A percentile compares a stretch with the other conserved stretches of the same genome.
Evolutionary conservation across 345 rosid genomes (phyloP).

Genomic region (Eucalyptus globulus): DNA sequence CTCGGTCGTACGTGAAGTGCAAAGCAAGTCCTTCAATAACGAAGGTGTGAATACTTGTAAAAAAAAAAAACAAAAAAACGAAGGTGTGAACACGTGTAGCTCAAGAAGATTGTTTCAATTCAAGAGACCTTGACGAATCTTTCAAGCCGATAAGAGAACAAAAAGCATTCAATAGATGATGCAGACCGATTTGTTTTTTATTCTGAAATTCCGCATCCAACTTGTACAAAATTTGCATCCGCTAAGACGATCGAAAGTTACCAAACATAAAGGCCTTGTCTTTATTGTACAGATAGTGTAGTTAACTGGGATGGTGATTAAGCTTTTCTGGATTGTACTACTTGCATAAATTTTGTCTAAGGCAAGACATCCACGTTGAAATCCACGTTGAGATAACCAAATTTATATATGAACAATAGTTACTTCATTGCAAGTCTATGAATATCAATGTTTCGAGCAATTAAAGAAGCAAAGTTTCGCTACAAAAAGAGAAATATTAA

Average conservation of each 20-base stretch:
- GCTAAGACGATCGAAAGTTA: background rate
- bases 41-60: background rate
- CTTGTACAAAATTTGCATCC: background rate
- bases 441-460: background rate
- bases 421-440: background rate
- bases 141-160: background rate
- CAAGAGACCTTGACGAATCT: background rate
- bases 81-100: background rate
- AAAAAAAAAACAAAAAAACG: too few species aligned
- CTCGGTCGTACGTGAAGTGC: background rate
- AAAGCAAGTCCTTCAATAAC: background rate
- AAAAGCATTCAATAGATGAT: background rate
- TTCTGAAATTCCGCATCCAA: background rate
- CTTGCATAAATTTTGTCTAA: background rate
- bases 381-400: background rate
- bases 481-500: background rate
- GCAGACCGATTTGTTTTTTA: background rate
- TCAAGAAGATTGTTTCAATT: background rate
- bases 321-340: background rate
- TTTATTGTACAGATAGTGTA: background rate
- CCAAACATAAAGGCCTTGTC: background rate
- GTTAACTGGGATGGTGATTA: background rate
- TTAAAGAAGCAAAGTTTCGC: background rate
- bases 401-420: background rate
- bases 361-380: background rate